Percentiles rank a stretch among this genome's conserved stretches.
phyloP scores from a whole-genome alignment of 164 flowering plant genomes.

The Magnolia sinica region DNA sequence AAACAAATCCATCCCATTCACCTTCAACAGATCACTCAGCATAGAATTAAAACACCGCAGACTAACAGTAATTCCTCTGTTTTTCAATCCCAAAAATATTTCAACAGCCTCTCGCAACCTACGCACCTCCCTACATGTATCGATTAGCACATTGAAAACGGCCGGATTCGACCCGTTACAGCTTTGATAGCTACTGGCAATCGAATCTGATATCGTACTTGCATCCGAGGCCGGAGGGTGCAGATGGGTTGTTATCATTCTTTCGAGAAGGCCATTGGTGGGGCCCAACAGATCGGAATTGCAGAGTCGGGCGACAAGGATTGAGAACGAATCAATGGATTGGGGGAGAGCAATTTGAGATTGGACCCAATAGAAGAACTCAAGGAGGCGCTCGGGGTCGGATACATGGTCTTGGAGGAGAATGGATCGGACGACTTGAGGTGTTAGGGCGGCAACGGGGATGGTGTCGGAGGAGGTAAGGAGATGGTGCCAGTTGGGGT shows the following conservation, averaged over 20 bases:
- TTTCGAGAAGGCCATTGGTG: constrained; percentile 36
- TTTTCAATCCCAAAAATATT: too few species aligned
- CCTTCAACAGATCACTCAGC: too few species aligned
- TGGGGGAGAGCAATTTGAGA: constrained; percentile 32
- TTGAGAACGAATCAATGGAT: constrained; percentile 37
- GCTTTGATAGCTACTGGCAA: constrained; percentile 20
- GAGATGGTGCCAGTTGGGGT: constrained; percentile 41
- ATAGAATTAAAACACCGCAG: too few species aligned
- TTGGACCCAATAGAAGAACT: constrained; percentile 66
- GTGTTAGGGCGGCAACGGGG: constrained; percentile 34
- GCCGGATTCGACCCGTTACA: constrained; percentile 15
- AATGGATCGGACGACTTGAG: constrained; percentile 39
- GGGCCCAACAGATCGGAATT: constrained; percentile 31
- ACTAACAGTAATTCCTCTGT: too few species aligned
- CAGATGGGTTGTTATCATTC: constrained; percentile 31
- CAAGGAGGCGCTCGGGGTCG: constrained; percentile 42
- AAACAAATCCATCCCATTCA: too few species aligned
- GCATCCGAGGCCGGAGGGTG: constrained; percentile 9
- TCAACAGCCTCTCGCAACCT: too few species aligned
- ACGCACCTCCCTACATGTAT: too few species aligned
- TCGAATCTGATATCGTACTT: constrained; percentile 30
- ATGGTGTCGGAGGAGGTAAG: constrained; percentile 36
- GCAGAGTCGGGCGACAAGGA: constrained; percentile 48
- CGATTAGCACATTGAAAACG: constrained; percentile 50
- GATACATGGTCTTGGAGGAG: constrained; percentile 33